Evolutionary conservation across 1,139 yeast species (phyloP).

Genomic region (Candida frijolesensis): DNA sequence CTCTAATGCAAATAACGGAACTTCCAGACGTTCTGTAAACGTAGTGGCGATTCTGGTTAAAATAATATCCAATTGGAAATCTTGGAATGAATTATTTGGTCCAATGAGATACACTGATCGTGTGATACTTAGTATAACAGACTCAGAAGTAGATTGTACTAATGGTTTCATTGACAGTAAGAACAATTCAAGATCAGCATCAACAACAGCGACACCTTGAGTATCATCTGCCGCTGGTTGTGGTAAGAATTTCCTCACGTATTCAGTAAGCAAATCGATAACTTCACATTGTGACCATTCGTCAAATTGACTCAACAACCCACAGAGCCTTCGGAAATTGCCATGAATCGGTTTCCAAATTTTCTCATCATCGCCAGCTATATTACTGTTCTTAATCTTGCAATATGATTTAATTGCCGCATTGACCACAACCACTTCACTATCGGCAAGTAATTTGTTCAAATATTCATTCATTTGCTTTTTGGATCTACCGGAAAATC

Average conservation of each 20-base stretch:
- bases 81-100: slow-evolving; percentile 51
- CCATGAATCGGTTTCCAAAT: slow-evolving; percentile 72
- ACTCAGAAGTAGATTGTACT: slow-evolving; percentile 54
- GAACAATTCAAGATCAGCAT: slow-evolving; percentile 59
- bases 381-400: slow-evolving; percentile 35
- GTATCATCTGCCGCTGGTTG: slow-evolving; percentile 50
- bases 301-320: slow-evolving; percentile 58
- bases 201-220: slow-evolving; percentile 27
- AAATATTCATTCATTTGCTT: slow-evolving; percentile 53
- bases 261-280: slow-evolving; percentile 67
- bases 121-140: slow-evolving; percentile 63
- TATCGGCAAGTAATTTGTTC: slow-evolving; percentile 60
- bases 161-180: slow-evolving; percentile 48
- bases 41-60: slow-evolving; percentile 45
- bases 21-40: slow-evolving; percentile 32
- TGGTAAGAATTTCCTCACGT: slow-evolving; percentile 62
- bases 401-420: slow-evolving; percentile 64
- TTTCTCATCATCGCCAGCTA: slow-evolving; percentile 37
- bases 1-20: slow-evolving; percentile 40
- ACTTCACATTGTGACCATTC: slow-evolving; percentile 73
- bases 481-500: slow-evolving; percentile 32
- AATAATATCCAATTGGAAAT: slow-evolving; percentile 51
- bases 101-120: slow-evolving; percentile 57
- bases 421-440: slow-evolving; percentile 66
- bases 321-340: slow-evolving; percentile 63